A percentile compares a stretch with the other conserved stretches of the same genome.
phyloP scores from a whole-genome alignment of 768 basidiomycete species.

The Asterophora lycoperdoides region DNA sequence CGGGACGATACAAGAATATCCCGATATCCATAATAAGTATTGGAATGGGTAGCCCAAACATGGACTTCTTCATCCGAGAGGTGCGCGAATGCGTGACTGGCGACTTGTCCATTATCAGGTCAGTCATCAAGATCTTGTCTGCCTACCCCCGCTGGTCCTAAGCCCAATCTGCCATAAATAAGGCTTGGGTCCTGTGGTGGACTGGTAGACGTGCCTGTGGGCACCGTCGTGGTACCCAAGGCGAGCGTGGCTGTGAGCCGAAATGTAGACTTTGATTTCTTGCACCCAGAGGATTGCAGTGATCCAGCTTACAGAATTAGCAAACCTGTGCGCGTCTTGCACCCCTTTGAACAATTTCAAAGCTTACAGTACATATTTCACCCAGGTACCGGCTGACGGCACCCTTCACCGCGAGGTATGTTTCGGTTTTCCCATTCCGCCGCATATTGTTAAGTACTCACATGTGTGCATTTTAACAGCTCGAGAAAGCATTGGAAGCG shows the following conservation, averaged over 20 bases:
- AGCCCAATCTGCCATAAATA: constrained; percentile 9
- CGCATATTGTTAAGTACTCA: not conserved
- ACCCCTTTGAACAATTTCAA: constrained; percentile 8
- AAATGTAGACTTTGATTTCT: constrained; percentile 77
- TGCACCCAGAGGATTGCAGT: constrained; percentile 33
- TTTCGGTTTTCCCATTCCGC: not conserved
- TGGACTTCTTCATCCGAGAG: constrained; percentile 84
- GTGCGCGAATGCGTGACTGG: constrained; percentile 69
- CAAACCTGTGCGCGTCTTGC: constrained; percentile 44
- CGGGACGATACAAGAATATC: constrained; percentile 56
- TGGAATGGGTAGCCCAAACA: constrained; percentile 80
- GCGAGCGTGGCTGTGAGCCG: constrained; percentile 64
- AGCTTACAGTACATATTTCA: constrained; percentile 2
- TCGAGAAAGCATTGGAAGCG: constrained; percentile 39
- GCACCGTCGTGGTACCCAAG: constrained; percentile 68
- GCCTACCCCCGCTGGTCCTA: constrained; percentile 4
- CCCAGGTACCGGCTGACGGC: constrained; percentile 57
- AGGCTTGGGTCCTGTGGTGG: constrained; percentile 83
- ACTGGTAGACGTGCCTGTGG: constrained; percentile 65
- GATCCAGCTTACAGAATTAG: constrained; percentile 63
- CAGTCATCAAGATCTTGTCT: constrained; percentile 14
- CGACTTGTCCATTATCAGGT: constrained; percentile 51
- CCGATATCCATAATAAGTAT: constrained; percentile 75
- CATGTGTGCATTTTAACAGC: constrained; percentile 27
- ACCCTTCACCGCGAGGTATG: constrained; percentile 48